These are phyloP conservation scores for Fusarium sp. DNA, from an alignment of 2,329 filamentous ascomycete species.

Conservation along the genomic window DNA sequence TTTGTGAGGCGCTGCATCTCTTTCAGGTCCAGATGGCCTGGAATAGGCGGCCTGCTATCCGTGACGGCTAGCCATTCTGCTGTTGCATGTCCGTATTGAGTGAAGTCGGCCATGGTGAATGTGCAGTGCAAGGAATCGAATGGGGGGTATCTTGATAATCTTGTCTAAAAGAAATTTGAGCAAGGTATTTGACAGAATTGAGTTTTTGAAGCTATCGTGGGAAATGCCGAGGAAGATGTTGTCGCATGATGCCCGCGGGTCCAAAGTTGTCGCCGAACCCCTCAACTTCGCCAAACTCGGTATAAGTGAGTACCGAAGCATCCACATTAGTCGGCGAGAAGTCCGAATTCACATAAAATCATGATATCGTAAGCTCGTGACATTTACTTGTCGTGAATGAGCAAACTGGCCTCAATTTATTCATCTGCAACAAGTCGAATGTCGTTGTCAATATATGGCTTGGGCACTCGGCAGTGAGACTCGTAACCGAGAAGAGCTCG, in stretches of 20 bases:
- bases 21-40: not conserved
- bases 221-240: not conserved
- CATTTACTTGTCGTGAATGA: too few species aligned
- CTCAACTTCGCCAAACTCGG: conserved; percentile 9
- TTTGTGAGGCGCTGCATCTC: conserved; percentile 29
- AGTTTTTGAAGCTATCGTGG: conserved; percentile 10
- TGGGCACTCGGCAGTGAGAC: not conserved
- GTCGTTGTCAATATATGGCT: not conserved
- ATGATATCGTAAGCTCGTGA: not conserved
- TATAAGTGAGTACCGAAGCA: not conserved
- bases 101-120: conserved; percentile 39
- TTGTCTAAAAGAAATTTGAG: not conserved
- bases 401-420: too few species aligned
- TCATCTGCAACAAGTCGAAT: not conserved
- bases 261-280: not conserved
- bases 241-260: not conserved
- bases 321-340: not conserved
- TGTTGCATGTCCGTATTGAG: conserved; percentile 52
- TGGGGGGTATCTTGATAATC: not conserved
- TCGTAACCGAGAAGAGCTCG: not conserved
- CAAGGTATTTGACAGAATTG: rapidly evolving
- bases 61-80: conserved; percentile 55
- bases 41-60: conserved; percentile 13
- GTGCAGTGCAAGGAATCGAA: not conserved
- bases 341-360: not conserved